Percentiles rank a stretch among this genome's conserved stretches.
Conservation (phyloP, 768 basidiomycete genomes). For the Gymnopilus dilepis region DNA sequence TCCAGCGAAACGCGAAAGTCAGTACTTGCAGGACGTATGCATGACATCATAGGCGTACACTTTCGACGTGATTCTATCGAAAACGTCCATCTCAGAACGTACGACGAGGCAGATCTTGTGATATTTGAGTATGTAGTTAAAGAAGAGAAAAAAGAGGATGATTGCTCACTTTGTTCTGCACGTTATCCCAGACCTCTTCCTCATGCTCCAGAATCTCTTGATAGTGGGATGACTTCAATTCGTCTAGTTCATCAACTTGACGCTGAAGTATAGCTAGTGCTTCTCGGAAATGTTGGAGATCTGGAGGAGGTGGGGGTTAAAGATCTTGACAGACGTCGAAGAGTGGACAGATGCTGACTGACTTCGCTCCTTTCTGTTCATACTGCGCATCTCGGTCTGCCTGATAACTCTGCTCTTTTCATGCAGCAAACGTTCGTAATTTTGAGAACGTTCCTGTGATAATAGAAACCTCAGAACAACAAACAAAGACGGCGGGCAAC, state of each 20-base stretch:
- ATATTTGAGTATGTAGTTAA: slow-evolving; percentile 6
- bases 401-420: slow-evolving; percentile 88
- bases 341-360: slow-evolving; percentile 32
- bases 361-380: slow-evolving; percentile 90
- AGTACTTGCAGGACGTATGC: background rate
- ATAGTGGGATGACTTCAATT: slow-evolving; percentile 84
- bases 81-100: slow-evolving; percentile 90
- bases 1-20: slow-evolving; percentile 12
- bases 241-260: slow-evolving; percentile 92
- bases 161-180: slow-evolving; percentile 74
- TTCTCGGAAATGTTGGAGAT: slow-evolving; percentile 87
- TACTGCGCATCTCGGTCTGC: slow-evolving; percentile 82
- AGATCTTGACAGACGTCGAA: background rate
- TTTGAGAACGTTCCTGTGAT: slow-evolving; percentile 77
- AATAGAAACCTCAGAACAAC: background rate
- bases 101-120: slow-evolving; percentile 78
- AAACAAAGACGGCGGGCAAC: background rate
- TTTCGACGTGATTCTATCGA: slow-evolving; percentile 86
- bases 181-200: slow-evolving; percentile 94
- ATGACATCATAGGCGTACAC: slow-evolving; percentile 60
- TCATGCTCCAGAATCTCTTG: slow-evolving; percentile 90
- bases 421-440: slow-evolving; percentile 81
- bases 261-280: slow-evolving; percentile 80
- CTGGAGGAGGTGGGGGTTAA: slow-evolving; percentile 40
- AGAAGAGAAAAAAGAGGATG: slow-evolving; percentile 2